Percentiles rank a stretch among this genome's conserved stretches.
These are phyloP conservation scores for Mortierella sp. DNA, from an alignment of 371 early-diverging fungal genomes.

Conservation along the genomic window DNA sequence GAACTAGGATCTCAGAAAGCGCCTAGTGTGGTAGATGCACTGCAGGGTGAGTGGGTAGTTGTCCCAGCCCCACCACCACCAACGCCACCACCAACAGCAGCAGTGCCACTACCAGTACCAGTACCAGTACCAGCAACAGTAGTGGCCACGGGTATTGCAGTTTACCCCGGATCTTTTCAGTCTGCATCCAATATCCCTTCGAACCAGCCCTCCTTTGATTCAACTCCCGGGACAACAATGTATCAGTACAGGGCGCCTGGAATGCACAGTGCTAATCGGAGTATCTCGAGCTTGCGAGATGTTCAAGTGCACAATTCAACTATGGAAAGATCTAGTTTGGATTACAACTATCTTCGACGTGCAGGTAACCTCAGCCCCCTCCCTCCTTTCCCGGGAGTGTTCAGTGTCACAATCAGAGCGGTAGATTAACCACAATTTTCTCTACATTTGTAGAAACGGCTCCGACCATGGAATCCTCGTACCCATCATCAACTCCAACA, in stretches of 20 bases:
- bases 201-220: background rate
- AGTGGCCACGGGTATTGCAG: background rate
- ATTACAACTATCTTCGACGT: slow-evolving; percentile 12
- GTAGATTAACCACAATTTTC: too few relatives aligned
- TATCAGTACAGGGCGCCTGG: slow-evolving; percentile 14
- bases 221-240: background rate
- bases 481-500: background rate
- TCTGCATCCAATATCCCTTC: background rate
- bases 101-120: too few relatives aligned
- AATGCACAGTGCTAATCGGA: slow-evolving; percentile 29
- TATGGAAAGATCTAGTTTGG: slow-evolving; percentile 26
- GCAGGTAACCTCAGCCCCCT: slow-evolving; percentile 10
- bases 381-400: background rate
- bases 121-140: too few relatives aligned
- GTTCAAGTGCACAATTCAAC: slow-evolving; percentile 7
- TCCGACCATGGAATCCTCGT: background rate
- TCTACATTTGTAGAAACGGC: slow-evolving; percentile 3
- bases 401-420: too few relatives aligned
- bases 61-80: background rate
- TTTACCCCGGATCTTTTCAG: background rate
- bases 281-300: slow-evolving; percentile 46
- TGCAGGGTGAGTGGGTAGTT: background rate
- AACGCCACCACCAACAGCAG: background rate
- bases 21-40: background rate
- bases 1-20: slow-evolving; percentile 11